phyloP scores from a whole-genome alignment of 495 filamentous ascomycete species.

The Trichoderma erinaceum region DNA sequence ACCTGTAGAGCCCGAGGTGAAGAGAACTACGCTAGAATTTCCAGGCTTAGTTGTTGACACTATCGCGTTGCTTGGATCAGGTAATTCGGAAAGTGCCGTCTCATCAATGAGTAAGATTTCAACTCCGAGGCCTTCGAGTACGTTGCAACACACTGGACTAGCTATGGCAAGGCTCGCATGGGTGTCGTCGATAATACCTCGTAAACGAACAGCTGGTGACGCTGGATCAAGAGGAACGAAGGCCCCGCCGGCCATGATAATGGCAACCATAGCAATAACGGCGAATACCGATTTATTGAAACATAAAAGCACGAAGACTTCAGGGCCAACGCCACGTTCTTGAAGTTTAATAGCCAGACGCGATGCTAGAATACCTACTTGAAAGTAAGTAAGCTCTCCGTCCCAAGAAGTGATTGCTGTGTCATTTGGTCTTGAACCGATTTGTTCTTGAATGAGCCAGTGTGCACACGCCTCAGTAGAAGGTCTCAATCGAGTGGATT shows the following conservation, averaged over 20 bases:
- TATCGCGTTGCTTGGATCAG: not conserved
- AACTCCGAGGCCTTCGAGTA: not conserved
- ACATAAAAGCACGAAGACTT: not conserved
- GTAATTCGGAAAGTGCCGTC: not conserved
- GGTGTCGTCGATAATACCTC: conserved; percentile 1
- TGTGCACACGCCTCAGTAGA: conserved; percentile 15
- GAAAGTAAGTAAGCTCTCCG: conserved; percentile 41
- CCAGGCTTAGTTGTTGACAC: not conserved
- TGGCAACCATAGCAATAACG: conserved; percentile 2
- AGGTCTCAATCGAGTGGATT: conserved; percentile 19
- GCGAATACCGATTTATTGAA: not conserved
- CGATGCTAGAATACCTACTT: conserved; percentile 36
- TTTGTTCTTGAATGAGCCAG: conserved; percentile 1
- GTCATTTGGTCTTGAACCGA: not conserved
- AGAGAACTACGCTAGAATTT: conserved; percentile 44
- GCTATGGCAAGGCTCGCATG: conserved; percentile 27
- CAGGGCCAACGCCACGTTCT: conserved; percentile 14
- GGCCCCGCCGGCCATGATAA: not conserved
- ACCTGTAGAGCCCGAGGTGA: conserved; percentile 58
- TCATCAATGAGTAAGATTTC: not conserved
- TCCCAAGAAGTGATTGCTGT: conserved; percentile 45
- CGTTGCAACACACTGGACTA: conserved; percentile 27
- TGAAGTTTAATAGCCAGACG: conserved; percentile 32
- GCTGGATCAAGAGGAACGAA: conserved; percentile 11
- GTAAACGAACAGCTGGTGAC: not conserved